These are phyloP conservation scores for Pseudophaeomoniella oleicola DNA, from an alignment of 2,329 filamentous ascomycete species.

Conservation along the genomic window DNA sequence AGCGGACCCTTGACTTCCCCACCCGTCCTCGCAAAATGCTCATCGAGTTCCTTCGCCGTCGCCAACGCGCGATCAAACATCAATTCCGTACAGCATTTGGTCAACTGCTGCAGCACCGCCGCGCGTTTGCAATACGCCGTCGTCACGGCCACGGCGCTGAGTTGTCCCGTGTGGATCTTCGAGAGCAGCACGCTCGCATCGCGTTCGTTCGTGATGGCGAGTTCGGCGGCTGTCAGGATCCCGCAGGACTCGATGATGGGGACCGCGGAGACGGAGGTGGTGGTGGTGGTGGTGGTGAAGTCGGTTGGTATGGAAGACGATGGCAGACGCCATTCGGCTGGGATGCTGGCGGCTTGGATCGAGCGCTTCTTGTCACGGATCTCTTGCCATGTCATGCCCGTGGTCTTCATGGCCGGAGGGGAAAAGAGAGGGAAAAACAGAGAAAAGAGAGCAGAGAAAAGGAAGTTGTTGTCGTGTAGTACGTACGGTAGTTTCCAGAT, in stretches of 20 bases:
- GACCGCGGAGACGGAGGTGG: constrained; percentile 13
- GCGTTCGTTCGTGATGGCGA: constrained; percentile 32
- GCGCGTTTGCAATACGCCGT: constrained; percentile 27
- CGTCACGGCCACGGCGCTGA: constrained; percentile 16
- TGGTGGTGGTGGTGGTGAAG: constrained; percentile 6
- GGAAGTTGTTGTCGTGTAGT: no score
- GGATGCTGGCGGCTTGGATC: constrained; percentile 6
- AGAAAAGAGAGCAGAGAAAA: no score
- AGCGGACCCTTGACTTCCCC: constrained; percentile 42
- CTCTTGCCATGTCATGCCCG: not conserved
- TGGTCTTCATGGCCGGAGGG: no score
- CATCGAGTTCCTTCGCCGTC: constrained; percentile 35
- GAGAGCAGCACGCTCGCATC: constrained; percentile 24
- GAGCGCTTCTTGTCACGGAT: not conserved
- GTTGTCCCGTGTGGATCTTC: constrained; percentile 6
- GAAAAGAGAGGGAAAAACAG: no score
- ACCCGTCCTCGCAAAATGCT: constrained; percentile 32
- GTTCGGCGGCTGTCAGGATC: constrained; percentile 26
- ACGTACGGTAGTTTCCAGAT: no score
- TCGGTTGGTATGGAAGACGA: not conserved
- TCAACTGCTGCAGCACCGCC: constrained; percentile 23
- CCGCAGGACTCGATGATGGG: constrained; percentile 24
- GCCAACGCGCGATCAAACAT: constrained; percentile 40
- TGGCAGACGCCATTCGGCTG: constrained; percentile 17
- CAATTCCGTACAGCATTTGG: constrained; percentile 38